A percentile compares a stretch with the other conserved stretches of the same genome.
These are phyloP conservation scores for Schizosaccharomyces octosporus DNA, from an alignment of 805 yeast species.

Conservation along the genomic window DNA sequence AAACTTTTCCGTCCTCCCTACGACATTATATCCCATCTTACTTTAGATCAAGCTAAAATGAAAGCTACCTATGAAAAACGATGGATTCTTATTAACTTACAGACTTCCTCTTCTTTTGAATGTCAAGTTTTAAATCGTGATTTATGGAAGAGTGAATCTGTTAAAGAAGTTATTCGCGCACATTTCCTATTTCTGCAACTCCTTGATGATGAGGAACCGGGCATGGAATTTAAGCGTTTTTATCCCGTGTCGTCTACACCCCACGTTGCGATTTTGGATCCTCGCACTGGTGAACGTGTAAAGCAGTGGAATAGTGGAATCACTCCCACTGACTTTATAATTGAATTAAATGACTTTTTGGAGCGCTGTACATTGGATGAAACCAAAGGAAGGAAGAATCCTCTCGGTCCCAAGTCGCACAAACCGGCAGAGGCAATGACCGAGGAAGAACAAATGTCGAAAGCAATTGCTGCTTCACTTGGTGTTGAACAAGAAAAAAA, in stretches of 20 bases:
- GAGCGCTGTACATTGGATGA: conserved; percentile 38
- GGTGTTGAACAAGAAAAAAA: conserved; percentile 10
- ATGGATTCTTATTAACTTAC: conserved; percentile 76
- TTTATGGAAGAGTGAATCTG: conserved; percentile 51
- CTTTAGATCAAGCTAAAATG: conserved; percentile 28
- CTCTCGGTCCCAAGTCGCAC: conserved; percentile 22
- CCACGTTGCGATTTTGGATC: conserved; percentile 78
- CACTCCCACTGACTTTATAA: conserved; percentile 7
- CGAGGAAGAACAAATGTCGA: conserved; percentile 63
- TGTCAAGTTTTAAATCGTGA: conserved; percentile 85
- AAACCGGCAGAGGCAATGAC: conserved; percentile 29
- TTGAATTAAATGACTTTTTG: conserved; percentile 34
- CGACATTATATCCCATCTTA: conserved; percentile 48
- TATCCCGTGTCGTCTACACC: conserved; percentile 45
- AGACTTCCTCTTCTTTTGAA: conserved; percentile 59
- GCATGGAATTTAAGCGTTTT: conserved; percentile 42
- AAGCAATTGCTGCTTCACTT: conserved; percentile 48
- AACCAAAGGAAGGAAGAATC: conserved; percentile 27
- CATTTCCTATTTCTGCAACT: conserved; percentile 71
- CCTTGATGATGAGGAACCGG: conserved; percentile 52
- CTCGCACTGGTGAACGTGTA: conserved; percentile 82
- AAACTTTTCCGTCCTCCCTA: conserved; percentile 79
- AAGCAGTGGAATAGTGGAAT: conserved; percentile 37
- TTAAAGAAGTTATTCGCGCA: conserved; percentile 38
- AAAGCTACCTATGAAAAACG: conserved; percentile 38